These are phyloP conservation scores for Cordyceps cateniannulata DNA, from an alignment of 2,329 filamentous ascomycete genomes.

Conservation along the genomic window DNA sequence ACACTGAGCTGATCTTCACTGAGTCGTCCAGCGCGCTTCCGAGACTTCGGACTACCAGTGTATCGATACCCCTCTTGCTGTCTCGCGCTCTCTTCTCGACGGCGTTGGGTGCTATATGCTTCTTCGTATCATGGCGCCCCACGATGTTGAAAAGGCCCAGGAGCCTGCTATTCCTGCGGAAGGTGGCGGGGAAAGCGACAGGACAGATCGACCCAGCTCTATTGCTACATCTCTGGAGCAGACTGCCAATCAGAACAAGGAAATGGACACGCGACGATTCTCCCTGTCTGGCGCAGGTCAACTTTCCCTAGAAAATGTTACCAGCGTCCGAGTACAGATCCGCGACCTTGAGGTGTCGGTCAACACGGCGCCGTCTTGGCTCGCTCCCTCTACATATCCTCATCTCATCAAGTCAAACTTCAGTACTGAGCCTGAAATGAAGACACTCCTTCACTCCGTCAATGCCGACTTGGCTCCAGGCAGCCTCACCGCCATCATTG, in stretches of 20 bases:
- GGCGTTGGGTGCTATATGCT: not conserved
- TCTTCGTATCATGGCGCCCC: not conserved
- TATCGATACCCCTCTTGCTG: too few species aligned
- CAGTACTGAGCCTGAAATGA: conserved; percentile 32
- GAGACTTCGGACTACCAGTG: not conserved
- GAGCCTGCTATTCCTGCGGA: not conserved
- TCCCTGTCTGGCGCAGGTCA: conserved; percentile 29
- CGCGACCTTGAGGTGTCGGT: conserved; percentile 50
- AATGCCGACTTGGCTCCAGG: conserved; percentile 58
- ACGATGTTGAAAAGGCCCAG: not conserved
- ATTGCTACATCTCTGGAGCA: conserved; percentile 17
- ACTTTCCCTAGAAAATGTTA: conserved; percentile 45
- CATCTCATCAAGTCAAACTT: conserved; percentile 32
- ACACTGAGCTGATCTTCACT: too few species aligned
- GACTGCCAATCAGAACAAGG: not conserved
- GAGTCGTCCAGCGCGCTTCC: too few species aligned
- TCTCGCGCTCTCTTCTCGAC: not conserved
- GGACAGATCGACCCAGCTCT: conserved; percentile 18
- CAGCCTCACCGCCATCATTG: conserved; percentile 68
- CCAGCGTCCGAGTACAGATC: conserved; percentile 47
- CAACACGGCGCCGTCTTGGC: conserved; percentile 49
- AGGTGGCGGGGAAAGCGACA: conserved; percentile 14
- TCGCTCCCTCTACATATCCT: conserved; percentile 41
- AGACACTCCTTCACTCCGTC: conserved; percentile 55
- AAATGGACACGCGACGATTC: conserved; percentile 18